These are phyloP conservation scores for Aspergillus nidulans DNA, from an alignment of 495 filamentous ascomycete species.

Conservation along the genomic window DNA sequence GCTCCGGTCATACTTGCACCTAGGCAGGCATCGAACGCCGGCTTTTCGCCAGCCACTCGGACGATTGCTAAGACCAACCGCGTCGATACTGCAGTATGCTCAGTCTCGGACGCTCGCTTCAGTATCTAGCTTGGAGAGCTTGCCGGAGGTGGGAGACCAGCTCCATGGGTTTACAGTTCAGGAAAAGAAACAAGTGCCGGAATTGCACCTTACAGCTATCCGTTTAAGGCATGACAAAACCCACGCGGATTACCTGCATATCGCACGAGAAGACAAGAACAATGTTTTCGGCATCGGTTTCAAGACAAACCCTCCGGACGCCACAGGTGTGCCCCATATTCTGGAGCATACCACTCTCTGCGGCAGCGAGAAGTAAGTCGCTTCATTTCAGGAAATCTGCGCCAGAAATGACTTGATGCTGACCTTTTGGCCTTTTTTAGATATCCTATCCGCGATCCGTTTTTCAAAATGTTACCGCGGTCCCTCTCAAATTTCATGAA, in stretches of 20 bases:
- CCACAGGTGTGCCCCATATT: slow-evolving; percentile 94
- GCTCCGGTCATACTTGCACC: slow-evolving; percentile 33
- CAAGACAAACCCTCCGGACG: slow-evolving; percentile 97
- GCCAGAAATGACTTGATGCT: neutral
- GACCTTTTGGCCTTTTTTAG: slow-evolving; percentile 39
- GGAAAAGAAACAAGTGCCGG: slow-evolving; percentile 84
- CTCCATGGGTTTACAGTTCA: slow-evolving; percentile 90
- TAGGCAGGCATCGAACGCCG: slow-evolving; percentile 25
- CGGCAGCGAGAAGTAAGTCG: slow-evolving; percentile 85
- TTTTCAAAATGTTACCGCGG: slow-evolving; percentile 98
- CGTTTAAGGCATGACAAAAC: slow-evolving; percentile 90
- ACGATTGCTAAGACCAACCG: slow-evolving; percentile 18
- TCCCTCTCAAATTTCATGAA: slow-evolving; percentile 99
- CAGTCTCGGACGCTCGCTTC: slow-evolving; percentile 51
- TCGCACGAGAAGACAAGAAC: slow-evolving; percentile 91
- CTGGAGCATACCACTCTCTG: slow-evolving; percentile 95
- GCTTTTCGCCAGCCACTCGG: slow-evolving; percentile 20
- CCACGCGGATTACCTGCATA: slow-evolving; percentile 90
- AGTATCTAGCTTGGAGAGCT: slow-evolving; percentile 63
- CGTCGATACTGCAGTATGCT: slow-evolving; percentile 37
- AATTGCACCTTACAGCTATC: slow-evolving; percentile 86
- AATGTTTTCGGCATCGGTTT: slow-evolving; percentile 99
- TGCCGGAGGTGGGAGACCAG: slow-evolving; percentile 73
- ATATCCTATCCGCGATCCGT: slow-evolving; percentile 93
- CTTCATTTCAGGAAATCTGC: neutral